Evolutionary conservation across 768 basidiomycete species (phyloP).

Genomic region (Suillus discolor): DNA sequence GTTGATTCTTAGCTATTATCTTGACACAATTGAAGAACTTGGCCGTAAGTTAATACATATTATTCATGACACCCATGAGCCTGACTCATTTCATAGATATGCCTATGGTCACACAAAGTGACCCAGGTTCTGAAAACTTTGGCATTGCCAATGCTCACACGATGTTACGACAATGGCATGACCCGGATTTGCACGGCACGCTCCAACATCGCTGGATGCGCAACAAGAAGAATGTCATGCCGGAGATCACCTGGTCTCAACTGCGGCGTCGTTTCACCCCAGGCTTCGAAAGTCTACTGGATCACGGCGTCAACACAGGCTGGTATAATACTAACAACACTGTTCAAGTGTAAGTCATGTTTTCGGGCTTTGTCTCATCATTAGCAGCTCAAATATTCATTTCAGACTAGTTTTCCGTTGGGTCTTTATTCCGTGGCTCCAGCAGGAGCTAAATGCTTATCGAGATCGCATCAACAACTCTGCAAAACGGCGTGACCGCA

Average conservation of each 20-base stretch:
- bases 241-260: slow-evolving; percentile 45
- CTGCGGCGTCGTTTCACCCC: slow-evolving; percentile 32
- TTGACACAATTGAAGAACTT: slow-evolving; percentile 26
- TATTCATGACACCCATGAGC: too few species aligned
- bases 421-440: too few species aligned
- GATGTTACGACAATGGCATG: slow-evolving; percentile 37
- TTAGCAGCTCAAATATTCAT: too few species aligned
- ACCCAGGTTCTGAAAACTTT: slow-evolving; percentile 46
- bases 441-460: too few species aligned
- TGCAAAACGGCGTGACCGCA: too few species aligned
- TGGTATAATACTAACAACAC: neutral
- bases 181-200: slow-evolving; percentile 38
- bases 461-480: too few species aligned
- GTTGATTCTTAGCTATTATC: slow-evolving; percentile 37
- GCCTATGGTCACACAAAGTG: slow-evolving; percentile 45
- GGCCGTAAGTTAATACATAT: slow-evolving; percentile 16
- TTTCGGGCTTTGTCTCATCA: slow-evolving; percentile 16
- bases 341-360: neutral
- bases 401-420: too few species aligned
- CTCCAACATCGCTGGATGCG: slow-evolving; percentile 45
- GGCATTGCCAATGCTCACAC: slow-evolving; percentile 50
- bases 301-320: slow-evolving; percentile 27
- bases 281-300: slow-evolving; percentile 38
- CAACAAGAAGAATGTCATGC: slow-evolving; percentile 42
- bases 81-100: slow-evolving; percentile 26